Conservation (phyloP, 176 grass and related monocot genomes). For the Paspalum notatum region DNA sequence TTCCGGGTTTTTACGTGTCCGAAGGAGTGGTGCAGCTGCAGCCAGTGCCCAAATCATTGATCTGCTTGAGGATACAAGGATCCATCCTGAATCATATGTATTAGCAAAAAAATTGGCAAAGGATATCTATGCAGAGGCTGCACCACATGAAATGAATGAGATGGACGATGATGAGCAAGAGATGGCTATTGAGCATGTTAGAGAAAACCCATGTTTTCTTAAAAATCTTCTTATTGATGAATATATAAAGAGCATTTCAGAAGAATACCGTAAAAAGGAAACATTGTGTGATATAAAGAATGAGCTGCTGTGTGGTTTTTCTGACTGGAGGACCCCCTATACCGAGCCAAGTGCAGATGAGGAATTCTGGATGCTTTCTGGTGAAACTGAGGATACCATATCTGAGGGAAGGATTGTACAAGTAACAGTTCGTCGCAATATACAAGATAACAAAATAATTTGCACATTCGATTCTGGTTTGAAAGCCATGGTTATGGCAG, state of each 20-base stretch:
- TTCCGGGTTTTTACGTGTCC: slow-evolving; percentile 86
- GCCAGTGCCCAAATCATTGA: slow-evolving; percentile 83
- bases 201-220: slow-evolving; percentile 43
- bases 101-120: slow-evolving; percentile 90
- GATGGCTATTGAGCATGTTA: slow-evolving; percentile 90
- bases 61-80: slow-evolving; percentile 96
- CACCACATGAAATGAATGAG: slow-evolving; percentile 65
- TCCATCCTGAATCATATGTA: slow-evolving; percentile 95
- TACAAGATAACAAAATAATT: slow-evolving; percentile 82
- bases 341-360: slow-evolving; percentile 77
- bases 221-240: slow-evolving; percentile 48
- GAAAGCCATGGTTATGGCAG: slow-evolving; percentile 80
- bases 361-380: slow-evolving; percentile 95
- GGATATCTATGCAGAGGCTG: slow-evolving; percentile 61
- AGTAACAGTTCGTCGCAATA: slow-evolving; percentile 75
- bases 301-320: slow-evolving; percentile 69
- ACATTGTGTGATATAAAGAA: slow-evolving; percentile 59
- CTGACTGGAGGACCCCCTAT: slow-evolving; percentile 66
- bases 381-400: slow-evolving; percentile 93
- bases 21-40: slow-evolving; percentile 74
- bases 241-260: slow-evolving; percentile 70
- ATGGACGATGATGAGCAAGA: slow-evolving; percentile 84
- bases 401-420: slow-evolving; percentile 97
- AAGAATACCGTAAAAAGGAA: slow-evolving; percentile 60
- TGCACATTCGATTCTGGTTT: slow-evolving; percentile 96